A percentile compares a stretch with the other conserved stretches of the same genome.
phyloP scores from a whole-genome alignment of 2,329 filamentous ascomycete species.

The Cryphonectria naterciae region DNA sequence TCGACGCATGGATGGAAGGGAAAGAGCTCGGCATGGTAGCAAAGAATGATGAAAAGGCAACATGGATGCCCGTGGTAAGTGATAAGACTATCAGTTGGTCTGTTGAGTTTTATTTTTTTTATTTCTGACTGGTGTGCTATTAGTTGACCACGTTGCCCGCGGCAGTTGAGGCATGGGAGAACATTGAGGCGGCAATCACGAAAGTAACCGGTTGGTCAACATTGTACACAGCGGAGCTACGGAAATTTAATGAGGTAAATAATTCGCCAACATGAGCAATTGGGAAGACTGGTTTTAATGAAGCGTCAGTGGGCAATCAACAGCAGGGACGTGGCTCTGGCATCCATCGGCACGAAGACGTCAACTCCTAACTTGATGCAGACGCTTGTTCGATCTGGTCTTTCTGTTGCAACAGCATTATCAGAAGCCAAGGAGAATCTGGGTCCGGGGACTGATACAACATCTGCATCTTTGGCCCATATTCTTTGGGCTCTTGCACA shows the following conservation, averaged over 20 bases:
- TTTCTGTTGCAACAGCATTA: conserved; percentile 34
- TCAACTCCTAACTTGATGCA: conserved; percentile 31
- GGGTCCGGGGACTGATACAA: conserved; percentile 40
- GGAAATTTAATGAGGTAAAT: background rate
- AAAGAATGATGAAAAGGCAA: conserved; percentile 38
- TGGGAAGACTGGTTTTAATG: background rate
- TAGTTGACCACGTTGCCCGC: conserved; percentile 19
- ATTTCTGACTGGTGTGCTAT: background rate
- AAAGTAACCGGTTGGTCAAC: background rate
- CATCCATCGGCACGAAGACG: background rate
- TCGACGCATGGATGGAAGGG: conserved; percentile 33
- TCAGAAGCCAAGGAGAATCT: conserved; percentile 39
- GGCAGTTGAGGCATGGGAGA: background rate
- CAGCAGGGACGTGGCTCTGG: background rate
- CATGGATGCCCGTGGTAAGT: conserved; percentile 36
- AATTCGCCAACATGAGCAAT: background rate
- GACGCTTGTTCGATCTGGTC: conserved; percentile 31
- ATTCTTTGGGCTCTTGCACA: conserved; percentile 37
- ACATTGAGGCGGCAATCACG: background rate
- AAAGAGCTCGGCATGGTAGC: conserved; percentile 33
- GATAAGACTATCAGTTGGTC: too few relatives aligned
- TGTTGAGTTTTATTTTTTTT: too few relatives aligned
- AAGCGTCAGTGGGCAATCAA: conserved; percentile 7
- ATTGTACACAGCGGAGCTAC: conserved; percentile 3
- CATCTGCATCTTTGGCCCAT: conserved; percentile 38